These are phyloP conservation scores for Torulaspora quercuum DNA, from an alignment of 805 yeast genomes.

Conservation along the genomic window DNA sequence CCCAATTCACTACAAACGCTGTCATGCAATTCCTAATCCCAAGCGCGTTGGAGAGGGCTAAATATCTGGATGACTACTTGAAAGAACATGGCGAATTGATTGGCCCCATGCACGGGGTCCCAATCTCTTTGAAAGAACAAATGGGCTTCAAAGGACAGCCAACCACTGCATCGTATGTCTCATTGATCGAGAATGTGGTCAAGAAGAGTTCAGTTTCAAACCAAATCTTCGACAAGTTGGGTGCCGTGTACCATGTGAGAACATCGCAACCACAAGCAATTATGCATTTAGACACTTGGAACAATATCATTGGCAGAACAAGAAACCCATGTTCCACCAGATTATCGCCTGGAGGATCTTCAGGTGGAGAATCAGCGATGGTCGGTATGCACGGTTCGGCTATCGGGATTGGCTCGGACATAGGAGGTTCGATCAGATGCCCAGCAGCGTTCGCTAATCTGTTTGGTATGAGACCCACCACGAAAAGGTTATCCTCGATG, in stretches of 20 bases:
- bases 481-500: constrained; percentile 47
- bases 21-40: constrained; percentile 59
- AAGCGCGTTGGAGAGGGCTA: constrained; percentile 57
- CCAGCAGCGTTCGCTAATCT: constrained; percentile 65
- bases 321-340: constrained; percentile 56
- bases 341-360: constrained; percentile 67
- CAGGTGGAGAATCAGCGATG: constrained; percentile 69
- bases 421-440: constrained; percentile 66
- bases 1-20: constrained; percentile 61
- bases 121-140: constrained; percentile 66
- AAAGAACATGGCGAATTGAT: constrained; percentile 48
- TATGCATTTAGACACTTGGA: constrained; percentile 65
- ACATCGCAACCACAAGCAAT: constrained; percentile 67
- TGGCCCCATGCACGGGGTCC: constrained; percentile 70
- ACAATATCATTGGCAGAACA: constrained; percentile 57
- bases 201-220: constrained; percentile 46
- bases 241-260: constrained; percentile 62
- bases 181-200: constrained; percentile 46
- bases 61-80: constrained; percentile 53
- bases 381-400: constrained; percentile 58
- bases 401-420: constrained; percentile 65
- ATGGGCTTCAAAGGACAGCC: constrained; percentile 50
- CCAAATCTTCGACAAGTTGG: constrained; percentile 47
- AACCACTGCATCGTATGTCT: constrained; percentile 60
- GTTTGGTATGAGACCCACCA: constrained; percentile 61